These are phyloP conservation scores for Dipodascus geniculatus DNA, from an alignment of 805 yeast species.

Conservation along the genomic window DNA sequence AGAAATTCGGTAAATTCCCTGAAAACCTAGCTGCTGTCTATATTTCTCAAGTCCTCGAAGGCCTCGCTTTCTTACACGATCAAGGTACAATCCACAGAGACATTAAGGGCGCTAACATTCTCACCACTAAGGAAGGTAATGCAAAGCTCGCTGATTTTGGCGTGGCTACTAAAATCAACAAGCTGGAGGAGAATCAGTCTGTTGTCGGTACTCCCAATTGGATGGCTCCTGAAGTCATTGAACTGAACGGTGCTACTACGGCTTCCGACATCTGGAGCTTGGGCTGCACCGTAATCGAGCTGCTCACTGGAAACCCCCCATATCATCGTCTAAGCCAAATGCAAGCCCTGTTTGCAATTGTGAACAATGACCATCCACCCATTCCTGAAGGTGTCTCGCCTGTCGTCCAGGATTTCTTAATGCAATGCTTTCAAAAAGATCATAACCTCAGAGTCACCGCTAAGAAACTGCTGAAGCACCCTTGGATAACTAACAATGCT, in stretches of 20 bases:
- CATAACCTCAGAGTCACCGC: constrained; percentile 51
- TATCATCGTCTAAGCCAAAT: constrained; percentile 63
- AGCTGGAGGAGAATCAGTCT: constrained; percentile 13
- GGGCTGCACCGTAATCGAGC: constrained; percentile 89
- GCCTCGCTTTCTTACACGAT: constrained; percentile 53
- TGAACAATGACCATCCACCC: constrained; percentile 60
- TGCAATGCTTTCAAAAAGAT: constrained; percentile 61
- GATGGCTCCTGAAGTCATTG: constrained; percentile 97
- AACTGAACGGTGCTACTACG: constrained; percentile 73
- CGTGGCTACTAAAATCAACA: constrained; percentile 44
- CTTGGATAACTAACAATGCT: constrained; percentile 40
- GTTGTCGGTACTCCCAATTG: constrained; percentile 85
- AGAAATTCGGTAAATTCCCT: constrained; percentile 40
- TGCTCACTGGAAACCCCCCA: constrained; percentile 80
- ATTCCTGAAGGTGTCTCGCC: constrained; percentile 39
- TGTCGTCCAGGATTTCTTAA: constrained; percentile 43
- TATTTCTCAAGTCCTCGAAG: constrained; percentile 44
- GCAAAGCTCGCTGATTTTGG: constrained; percentile 73
- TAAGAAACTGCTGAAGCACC: constrained; percentile 40
- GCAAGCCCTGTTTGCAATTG: constrained; percentile 77
- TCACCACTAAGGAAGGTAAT: constrained; percentile 47
- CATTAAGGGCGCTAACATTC: constrained; percentile 63
- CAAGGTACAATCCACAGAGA: constrained; percentile 71
- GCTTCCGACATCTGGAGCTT: constrained; percentile 79
- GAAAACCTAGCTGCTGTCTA: constrained; percentile 41